Conservation (phyloP, 2,329 filamentous ascomycete species). For the Bipolaris gigantea region DNA sequence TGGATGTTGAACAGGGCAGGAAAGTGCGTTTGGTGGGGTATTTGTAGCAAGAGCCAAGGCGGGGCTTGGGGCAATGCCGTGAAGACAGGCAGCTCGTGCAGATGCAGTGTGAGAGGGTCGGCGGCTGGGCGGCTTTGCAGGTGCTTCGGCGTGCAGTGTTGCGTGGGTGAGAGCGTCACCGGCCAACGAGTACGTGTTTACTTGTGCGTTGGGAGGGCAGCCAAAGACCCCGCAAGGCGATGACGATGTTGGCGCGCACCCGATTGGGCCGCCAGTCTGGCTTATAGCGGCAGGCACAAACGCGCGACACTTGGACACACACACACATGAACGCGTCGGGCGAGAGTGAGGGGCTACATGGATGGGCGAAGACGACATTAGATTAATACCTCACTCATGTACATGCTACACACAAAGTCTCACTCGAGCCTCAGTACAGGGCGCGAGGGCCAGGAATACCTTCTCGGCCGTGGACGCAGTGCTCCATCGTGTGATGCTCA, state of each 20-base stretch:
- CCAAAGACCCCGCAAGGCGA: conserved; percentile 29
- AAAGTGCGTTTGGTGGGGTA: conserved; percentile 28
- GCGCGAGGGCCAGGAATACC: neutral
- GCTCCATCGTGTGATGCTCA: conserved; percentile 6
- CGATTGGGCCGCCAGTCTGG: conserved; percentile 28
- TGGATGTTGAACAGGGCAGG: conserved; percentile 9
- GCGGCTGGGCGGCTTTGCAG: conserved; percentile 31
- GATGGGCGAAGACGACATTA: conserved; percentile 1
- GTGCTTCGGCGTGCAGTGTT: conserved; percentile 20
- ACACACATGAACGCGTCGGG: neutral
- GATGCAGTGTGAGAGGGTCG: conserved; percentile 11
- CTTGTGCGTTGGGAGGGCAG: conserved; percentile 23
- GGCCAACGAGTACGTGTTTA: conserved; percentile 19
- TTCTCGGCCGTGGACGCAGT: conserved; percentile 35
- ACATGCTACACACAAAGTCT: neutral
- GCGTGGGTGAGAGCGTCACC: conserved; percentile 14
- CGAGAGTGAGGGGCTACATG: too few species aligned
- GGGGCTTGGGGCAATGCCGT: conserved; percentile 6
- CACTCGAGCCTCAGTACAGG: neutral
- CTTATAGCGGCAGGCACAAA: conserved; percentile 12
- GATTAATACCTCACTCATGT: conserved; percentile 32
- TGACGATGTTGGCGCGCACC: conserved; percentile 32
- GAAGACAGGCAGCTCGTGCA: conserved; percentile 11
- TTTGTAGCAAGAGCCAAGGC: conserved; percentile 30
- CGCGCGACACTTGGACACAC: conserved; percentile 2